phyloP scores from a whole-genome alignment of 2,329 filamentous ascomycete genomes.

The Xylariaceae sp. region DNA sequence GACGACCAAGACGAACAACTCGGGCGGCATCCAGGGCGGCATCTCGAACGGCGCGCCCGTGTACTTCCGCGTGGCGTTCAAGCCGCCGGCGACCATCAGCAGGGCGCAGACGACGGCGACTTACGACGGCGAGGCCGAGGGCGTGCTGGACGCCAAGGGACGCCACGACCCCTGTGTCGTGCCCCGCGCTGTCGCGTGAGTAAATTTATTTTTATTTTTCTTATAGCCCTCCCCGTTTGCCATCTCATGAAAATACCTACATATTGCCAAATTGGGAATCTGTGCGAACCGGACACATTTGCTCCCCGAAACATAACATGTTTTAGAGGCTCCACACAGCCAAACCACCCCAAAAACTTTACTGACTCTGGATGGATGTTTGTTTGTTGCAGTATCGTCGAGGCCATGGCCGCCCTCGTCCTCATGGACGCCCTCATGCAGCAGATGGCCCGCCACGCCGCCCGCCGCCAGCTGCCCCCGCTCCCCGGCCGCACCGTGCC shows the following conservation, averaged over 20 bases:
- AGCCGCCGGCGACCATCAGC: slow-evolving; percentile 90
- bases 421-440: slow-evolving; percentile 86
- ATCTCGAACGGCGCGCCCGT: slow-evolving; percentile 92
- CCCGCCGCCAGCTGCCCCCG: slow-evolving; percentile 48
- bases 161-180: slow-evolving; percentile 94
- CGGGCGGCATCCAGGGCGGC: slow-evolving; percentile 90
- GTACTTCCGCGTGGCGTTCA: slow-evolving; percentile 95
- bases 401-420: slow-evolving; percentile 87
- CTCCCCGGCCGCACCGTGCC: slow-evolving; percentile 39
- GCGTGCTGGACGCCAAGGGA: slow-evolving; percentile 86
- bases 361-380: too few relatives aligned
- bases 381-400: too few relatives aligned
- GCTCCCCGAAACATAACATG: too few relatives aligned
- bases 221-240: too few relatives aligned
- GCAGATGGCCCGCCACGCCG: slow-evolving; percentile 66
- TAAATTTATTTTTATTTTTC: too few relatives aligned
- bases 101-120: slow-evolving; percentile 82
- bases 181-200: slow-evolving; percentile 81
- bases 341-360: too few relatives aligned
- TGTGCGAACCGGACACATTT: too few relatives aligned
- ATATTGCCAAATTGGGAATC: too few relatives aligned
- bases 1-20: slow-evolving; percentile 91
- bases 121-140: slow-evolving; percentile 72
- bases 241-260: too few relatives aligned
- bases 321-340: too few relatives aligned